Evolutionary conservation across 225 moss, liverwort and hornwort species (phyloP).

Genomic region (Asterella californica): DNA sequence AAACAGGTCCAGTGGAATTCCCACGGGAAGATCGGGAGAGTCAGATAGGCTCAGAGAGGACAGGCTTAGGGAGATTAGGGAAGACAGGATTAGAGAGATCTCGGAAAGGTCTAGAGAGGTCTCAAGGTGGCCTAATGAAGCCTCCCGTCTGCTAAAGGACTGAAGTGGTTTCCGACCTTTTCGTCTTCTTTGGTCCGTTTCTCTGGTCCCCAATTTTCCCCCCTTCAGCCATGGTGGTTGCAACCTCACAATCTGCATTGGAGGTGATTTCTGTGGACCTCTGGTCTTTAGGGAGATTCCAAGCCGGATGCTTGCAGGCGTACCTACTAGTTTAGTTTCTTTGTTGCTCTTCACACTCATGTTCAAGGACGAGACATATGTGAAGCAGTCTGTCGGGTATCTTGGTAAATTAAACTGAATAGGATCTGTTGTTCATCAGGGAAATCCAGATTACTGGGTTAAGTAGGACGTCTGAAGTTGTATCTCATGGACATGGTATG

Average conservation of each 20-base stretch:
- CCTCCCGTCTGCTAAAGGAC: constrained; percentile 23
- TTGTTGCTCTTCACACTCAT: not conserved
- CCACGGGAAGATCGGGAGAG: constrained; percentile 13
- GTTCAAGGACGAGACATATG: not conserved
- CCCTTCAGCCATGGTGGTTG: not conserved
- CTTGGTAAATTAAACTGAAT: not conserved
- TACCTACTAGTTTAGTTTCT: not conserved
- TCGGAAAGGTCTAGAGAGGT: constrained; percentile 12
- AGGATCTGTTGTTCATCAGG: not conserved
- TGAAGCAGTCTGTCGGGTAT: not conserved
- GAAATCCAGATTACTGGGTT: not conserved
- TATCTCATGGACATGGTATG: not conserved
- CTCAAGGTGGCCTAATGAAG: constrained; percentile 28
- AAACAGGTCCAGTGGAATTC: constrained; percentile 19
- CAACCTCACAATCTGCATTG: not conserved
- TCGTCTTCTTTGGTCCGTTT: not conserved
- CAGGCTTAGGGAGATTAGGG: not conserved
- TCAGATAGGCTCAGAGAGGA: constrained; percentile 21
- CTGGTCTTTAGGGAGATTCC: not conserved
- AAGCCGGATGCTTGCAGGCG: not conserved
- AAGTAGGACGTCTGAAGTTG: constrained; percentile 1
- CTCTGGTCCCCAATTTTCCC: not conserved
- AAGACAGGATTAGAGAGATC: constrained; percentile 6
- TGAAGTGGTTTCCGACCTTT: not conserved
- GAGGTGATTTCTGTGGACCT: not conserved